These are phyloP conservation scores for Ustilaginoidea virens DNA, from an alignment of 2,329 filamentous ascomycete genomes.

Conservation along the genomic window DNA sequence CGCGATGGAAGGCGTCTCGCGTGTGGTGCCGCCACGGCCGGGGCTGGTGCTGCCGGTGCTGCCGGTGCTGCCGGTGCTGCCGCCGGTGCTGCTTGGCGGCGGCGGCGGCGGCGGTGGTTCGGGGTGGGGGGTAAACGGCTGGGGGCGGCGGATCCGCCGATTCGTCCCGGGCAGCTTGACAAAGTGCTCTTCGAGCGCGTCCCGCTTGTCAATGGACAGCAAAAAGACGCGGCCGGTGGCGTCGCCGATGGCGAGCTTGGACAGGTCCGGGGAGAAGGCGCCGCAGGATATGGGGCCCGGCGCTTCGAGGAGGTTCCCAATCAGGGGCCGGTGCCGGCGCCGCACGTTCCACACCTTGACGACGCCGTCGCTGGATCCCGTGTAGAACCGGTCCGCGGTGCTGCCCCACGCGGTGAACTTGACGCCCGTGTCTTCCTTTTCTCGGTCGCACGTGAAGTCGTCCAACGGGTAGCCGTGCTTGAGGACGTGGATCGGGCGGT, in stretches of 20 bases:
- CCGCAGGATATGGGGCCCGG: slow-evolving; percentile 42
- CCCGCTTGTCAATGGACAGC: slow-evolving; percentile 31
- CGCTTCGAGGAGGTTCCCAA: slow-evolving; percentile 37
- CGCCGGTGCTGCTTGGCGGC: slow-evolving; percentile 1
- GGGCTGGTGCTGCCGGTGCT: background rate
- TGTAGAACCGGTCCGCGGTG: slow-evolving; percentile 42
- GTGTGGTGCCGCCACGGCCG: background rate
- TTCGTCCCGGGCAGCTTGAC: slow-evolving; percentile 19
- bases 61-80: background rate
- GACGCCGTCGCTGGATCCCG: slow-evolving; percentile 46
- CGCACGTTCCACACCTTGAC: slow-evolving; percentile 50
- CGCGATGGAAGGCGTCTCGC: slow-evolving; percentile 6
- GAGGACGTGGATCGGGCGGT: slow-evolving; percentile 39
- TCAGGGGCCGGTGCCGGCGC: slow-evolving; percentile 23
- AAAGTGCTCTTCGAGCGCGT: slow-evolving; percentile 19
- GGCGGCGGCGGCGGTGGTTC: slow-evolving; percentile 27
- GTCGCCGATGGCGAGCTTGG: slow-evolving; percentile 42
- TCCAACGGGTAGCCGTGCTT: slow-evolving; percentile 31
- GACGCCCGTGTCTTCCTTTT: slow-evolving; percentile 43
- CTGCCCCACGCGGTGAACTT: slow-evolving; percentile 49
- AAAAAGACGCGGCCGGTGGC: slow-evolving; percentile 44
- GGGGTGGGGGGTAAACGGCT: slow-evolving; percentile 32
- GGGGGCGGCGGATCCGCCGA: slow-evolving; percentile 27
- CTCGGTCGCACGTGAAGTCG: slow-evolving; percentile 27
- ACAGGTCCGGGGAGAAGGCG: slow-evolving; percentile 39